These are phyloP conservation scores for Lunularia cruciata DNA, from an alignment of 225 moss, liverwort and hornwort genomes.

Conservation along the genomic window DNA sequence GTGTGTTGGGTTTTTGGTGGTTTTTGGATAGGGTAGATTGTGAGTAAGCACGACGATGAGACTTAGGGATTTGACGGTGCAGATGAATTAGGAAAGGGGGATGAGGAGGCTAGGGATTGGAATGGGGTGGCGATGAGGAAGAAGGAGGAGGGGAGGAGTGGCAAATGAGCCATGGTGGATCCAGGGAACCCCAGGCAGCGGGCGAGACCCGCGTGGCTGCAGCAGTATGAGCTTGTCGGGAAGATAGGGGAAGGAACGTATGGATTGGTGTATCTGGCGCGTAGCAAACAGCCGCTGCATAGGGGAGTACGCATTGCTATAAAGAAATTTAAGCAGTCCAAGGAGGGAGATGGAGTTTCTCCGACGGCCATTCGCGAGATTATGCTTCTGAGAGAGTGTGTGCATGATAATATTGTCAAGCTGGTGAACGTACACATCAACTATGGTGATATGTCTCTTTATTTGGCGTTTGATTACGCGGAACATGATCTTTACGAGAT, in stretches of 20 bases:
- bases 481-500: constrained; percentile 98
- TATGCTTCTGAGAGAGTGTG: constrained; percentile 90
- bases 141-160: not conserved
- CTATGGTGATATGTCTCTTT: constrained; percentile 93
- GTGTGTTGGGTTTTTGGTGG: too few relatives aligned
- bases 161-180: constrained; percentile 75
- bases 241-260: constrained; percentile 99
- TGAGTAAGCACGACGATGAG: too few relatives aligned
- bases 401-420: constrained; percentile 96
- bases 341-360: constrained; percentile 97
- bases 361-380: constrained; percentile 98
- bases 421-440: constrained; percentile 97
- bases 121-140: not conserved
- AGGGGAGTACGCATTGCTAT: constrained; percentile 89
- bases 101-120: not conserved
- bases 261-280: constrained; percentile 88
- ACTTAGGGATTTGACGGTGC: too few relatives aligned
- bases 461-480: constrained; percentile 93
- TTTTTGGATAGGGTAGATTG: too few relatives aligned
- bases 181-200: constrained; percentile 83
- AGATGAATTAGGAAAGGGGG: not conserved
- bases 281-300: constrained; percentile 73
- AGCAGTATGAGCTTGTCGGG: constrained; percentile 93
- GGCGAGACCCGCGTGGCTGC: constrained; percentile 82
- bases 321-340: constrained; percentile 99